Evolutionary conservation across 139 green algal species (phyloP).

Genomic region (Chlorella sorokiniana): DNA sequence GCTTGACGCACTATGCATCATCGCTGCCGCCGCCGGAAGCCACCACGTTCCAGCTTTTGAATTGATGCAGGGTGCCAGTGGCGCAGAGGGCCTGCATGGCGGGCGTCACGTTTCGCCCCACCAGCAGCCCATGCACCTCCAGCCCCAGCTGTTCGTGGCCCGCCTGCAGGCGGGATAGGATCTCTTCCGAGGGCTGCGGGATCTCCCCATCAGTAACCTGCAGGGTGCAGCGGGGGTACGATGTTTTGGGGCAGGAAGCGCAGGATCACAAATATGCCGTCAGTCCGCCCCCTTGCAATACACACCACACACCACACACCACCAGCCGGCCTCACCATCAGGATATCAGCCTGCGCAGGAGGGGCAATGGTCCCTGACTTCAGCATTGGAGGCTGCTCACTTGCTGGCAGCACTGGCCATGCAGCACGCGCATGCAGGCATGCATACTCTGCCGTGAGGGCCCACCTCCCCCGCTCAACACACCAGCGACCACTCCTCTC

Average conservation of each 20-base stretch:
- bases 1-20: too few relatives aligned
- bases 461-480: not conserved
- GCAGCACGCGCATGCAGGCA: not conserved
- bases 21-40: not conserved
- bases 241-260: not conserved
- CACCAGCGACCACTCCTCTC: constrained; percentile 77
- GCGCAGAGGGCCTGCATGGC: constrained; percentile 82
- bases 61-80: constrained; percentile 85
- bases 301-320: too few relatives aligned
- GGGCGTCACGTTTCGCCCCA: constrained; percentile 63
- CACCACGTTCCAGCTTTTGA: constrained; percentile 86
- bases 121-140: constrained; percentile 88
- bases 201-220: constrained; percentile 96
- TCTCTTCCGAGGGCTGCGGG: constrained; percentile 55
- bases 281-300: not conserved
- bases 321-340: too few relatives aligned
- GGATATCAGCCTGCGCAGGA: constrained; percentile 80
- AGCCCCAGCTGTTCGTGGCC: constrained; percentile 66
- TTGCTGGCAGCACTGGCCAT: not conserved
- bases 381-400: too few relatives aligned
- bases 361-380: not conserved
- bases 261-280: not conserved
- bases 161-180: constrained; percentile 51
- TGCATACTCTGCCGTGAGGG: not conserved
- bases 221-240: constrained; percentile 28